Conservation (phyloP, 192 early-diverging fungal genomes). For the Lobosporangium transversale region DNA sequence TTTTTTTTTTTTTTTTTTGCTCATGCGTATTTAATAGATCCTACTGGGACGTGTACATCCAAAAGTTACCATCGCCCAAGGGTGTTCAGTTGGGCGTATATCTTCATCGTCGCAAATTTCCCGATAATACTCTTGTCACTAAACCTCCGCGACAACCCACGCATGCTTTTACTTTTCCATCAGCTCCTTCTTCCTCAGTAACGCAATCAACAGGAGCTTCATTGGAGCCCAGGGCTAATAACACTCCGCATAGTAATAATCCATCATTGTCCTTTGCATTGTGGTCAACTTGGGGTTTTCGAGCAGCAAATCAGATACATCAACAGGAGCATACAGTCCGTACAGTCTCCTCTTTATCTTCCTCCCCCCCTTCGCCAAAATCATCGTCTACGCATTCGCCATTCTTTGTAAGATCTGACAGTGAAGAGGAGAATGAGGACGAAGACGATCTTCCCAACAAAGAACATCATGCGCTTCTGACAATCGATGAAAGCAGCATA, state of each 20-base stretch:
- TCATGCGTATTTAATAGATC: constrained; percentile 46
- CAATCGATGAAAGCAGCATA: not conserved
- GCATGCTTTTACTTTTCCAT: not conserved
- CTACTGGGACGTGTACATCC: constrained; percentile 67
- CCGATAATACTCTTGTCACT: not conserved
- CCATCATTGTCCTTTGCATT: not conserved
- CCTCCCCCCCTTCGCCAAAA: not conserved
- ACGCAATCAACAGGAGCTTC: not conserved
- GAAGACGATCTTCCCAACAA: no score
- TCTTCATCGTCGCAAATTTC: constrained; percentile 52
- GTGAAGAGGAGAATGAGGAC: no score
- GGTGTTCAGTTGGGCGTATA: constrained; percentile 61
- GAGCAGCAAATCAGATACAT: not conserved
- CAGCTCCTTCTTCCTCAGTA: not conserved
- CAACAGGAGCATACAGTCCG: not conserved
- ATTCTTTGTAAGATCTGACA: no score
- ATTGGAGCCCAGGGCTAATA: no score
- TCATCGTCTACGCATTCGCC: not conserved
- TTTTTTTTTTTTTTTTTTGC: not conserved
- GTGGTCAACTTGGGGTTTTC: constrained; percentile 3
- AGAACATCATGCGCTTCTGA: not conserved
- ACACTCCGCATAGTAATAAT: no score
- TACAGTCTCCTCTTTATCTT: not conserved
- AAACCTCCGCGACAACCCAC: not conserved
- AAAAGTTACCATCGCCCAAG: constrained; percentile 57